These are phyloP conservation scores for Medicago lupulina DNA, from an alignment of 306 rosid genomes.

Conservation along the genomic window DNA sequence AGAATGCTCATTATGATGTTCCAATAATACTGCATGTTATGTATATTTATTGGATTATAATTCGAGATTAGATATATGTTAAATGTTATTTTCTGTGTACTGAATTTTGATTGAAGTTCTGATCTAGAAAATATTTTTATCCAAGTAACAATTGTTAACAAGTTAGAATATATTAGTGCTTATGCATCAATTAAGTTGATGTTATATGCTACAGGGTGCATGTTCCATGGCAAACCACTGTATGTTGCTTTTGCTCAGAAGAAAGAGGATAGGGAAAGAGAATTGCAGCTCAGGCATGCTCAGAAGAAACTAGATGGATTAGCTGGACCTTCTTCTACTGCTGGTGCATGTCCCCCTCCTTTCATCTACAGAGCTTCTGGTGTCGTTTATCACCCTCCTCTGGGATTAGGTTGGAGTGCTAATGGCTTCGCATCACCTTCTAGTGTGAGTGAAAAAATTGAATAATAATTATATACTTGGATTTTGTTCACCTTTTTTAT, in stretches of 20 bases:
- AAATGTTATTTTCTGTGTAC: conserved; percentile 8
- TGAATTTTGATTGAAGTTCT: not conserved
- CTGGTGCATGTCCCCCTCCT: conserved; percentile 68
- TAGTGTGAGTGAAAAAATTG: conserved; percentile 57
- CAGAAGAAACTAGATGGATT: conserved; percentile 62
- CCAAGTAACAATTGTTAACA: not conserved
- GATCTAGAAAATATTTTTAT: conserved; percentile 3
- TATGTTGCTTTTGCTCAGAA: conserved; percentile 86
- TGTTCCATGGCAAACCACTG: conserved; percentile 80
- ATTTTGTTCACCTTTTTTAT: conserved; percentile 14
- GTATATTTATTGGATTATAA: not conserved
- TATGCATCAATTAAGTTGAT: conserved; percentile 29
- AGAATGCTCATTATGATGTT: not conserved
- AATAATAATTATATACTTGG: conserved; percentile 11
- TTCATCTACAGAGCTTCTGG: conserved; percentile 61
- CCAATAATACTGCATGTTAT: not conserved
- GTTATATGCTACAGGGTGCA: conserved; percentile 58
- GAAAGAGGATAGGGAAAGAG: conserved; percentile 79
- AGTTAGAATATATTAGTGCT: not conserved
- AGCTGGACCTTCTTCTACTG: conserved; percentile 59
- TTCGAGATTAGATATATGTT: conserved; percentile 3
- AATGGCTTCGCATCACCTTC: conserved; percentile 59
- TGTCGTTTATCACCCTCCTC: conserved; percentile 58
- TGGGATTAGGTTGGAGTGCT: conserved; percentile 69
- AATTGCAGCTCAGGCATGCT: conserved; percentile 64